A percentile compares a stretch with the other conserved stretches of the same genome.
These are phyloP conservation scores for Curvularia spicifera DNA, from an alignment of 2,329 filamentous ascomycete genomes.

Conservation along the genomic window DNA sequence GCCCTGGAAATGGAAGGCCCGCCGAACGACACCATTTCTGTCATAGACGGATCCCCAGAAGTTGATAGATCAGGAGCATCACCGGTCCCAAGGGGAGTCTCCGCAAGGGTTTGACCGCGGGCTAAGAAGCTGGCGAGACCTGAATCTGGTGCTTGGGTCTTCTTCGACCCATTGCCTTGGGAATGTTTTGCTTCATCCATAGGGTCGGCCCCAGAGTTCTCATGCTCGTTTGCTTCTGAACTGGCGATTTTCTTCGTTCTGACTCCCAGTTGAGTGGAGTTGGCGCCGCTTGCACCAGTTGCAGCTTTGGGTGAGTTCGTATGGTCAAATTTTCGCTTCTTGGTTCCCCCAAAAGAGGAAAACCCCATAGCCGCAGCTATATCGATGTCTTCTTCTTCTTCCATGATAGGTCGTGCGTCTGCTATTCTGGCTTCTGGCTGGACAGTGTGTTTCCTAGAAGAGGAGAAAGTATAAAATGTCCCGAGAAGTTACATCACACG, in stretches of 20 bases:
- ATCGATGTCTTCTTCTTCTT: conserved; percentile 57
- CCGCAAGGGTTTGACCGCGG: conserved; percentile 36
- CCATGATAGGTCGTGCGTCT: conserved; percentile 29
- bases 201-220: background rate
- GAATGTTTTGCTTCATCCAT: conserved; percentile 1
- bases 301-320: conserved; percentile 57
- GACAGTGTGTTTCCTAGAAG: background rate
- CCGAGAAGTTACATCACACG: conserved; percentile 3
- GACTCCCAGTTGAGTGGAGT: conserved; percentile 48
- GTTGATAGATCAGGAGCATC: background rate
- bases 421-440: background rate
- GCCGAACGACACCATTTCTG: conserved; percentile 38
- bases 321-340: conserved; percentile 72
- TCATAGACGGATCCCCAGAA: conserved; percentile 10
- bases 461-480: background rate
- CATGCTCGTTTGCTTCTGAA: conserved; percentile 4
- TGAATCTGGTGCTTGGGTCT: conserved; percentile 23
- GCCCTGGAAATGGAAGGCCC: conserved; percentile 34
- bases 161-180: conserved; percentile 15
- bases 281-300: conserved; percentile 38
- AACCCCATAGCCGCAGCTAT: conserved; percentile 77
- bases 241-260: conserved; percentile 34
- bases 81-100: conserved; percentile 21
- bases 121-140: conserved; percentile 44
- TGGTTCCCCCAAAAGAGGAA: conserved; percentile 70